Evolutionary conservation across 345 rosid species (phyloP), one percentile per base, ranked within the genome.

Genomic region (Schrenkiella parvula): DNA sequence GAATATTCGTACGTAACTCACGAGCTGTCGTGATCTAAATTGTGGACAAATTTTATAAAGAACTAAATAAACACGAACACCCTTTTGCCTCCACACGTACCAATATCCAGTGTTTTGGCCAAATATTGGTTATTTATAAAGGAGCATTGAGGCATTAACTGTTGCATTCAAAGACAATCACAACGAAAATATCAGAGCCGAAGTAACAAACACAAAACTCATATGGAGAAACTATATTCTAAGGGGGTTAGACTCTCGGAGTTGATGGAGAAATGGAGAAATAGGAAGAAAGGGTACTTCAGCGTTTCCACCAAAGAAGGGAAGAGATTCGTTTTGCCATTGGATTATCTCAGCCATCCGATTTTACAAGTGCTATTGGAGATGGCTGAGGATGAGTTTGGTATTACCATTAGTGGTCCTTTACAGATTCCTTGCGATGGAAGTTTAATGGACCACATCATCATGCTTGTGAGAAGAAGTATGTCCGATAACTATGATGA

Each of bases 351-450:
- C 55, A 79, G 79, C 41, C 85, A 85, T 34, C 85, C 85, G 0
- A 83, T 85, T 23, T 78, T 83, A 48, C 76, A 70, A 31, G 84
- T 78, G n/a, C 21, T 81, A 4, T 9, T 81, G 39, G 77, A 85
- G 43, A 81, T 83, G 86, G 84, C 84, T 5, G 78, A 74, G 56
- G 84, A 82, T 31, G 84, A 82, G 57, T 82, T 82, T 48, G 85
- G 79, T 3, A 72, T 75, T 2, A 67, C 65, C 29, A 64, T 60
- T 47, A 55, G 66, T 37, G 81, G 89, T 28, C 89, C 86, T 11
- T 53, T 85, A 1, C 67, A 70, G 54, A 77, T 85, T 63, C 82
- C 88, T 48, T 85, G 85, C 21, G 79, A 81, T 42, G 73, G 76
- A 71, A 74, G 80, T 35, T 46, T 85, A 34, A 58, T 80, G 84